These are phyloP conservation scores for Phyllosticta capitalensis DNA, from an alignment of 2,329 filamentous ascomycete species.

Conservation along the genomic window DNA sequence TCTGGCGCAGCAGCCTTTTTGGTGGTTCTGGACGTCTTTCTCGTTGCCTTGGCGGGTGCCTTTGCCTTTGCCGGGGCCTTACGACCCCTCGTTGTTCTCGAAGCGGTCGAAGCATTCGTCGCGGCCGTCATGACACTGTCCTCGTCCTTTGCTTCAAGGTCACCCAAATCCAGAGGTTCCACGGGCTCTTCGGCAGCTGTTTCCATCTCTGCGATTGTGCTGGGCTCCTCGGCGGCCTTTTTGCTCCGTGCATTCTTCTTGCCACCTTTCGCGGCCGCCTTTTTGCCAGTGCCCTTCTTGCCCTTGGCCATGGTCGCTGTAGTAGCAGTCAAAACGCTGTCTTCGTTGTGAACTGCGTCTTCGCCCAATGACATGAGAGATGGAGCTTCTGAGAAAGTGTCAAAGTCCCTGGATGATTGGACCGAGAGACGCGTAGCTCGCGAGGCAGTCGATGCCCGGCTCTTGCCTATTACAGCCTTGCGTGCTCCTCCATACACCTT, in stretches of 20 bases:
- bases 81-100: conserved; percentile 15
- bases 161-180: conserved; percentile 2
- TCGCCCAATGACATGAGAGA: conserved; percentile 31
- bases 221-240: conserved; percentile 22
- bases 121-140: conserved; percentile 43
- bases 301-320: conserved; percentile 23
- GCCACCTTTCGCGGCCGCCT: conserved; percentile 40
- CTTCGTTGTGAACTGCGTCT: conserved; percentile 42
- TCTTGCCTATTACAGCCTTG: conserved; percentile 41
- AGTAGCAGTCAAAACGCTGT: conserved; percentile 44
- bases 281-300: conserved; percentile 29
- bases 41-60: conserved; percentile 20
- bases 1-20: conserved; percentile 23
- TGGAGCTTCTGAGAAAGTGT: conserved; percentile 36
- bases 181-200: neutral
- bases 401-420: conserved; percentile 33
- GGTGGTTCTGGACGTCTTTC: conserved; percentile 25
- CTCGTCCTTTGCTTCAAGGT: conserved; percentile 36
- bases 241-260: conserved; percentile 29
- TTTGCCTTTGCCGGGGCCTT: conserved; percentile 40
- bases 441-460: conserved; percentile 37
- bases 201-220: neutral
- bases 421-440: conserved; percentile 58
- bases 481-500: conserved; percentile 41
- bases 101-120: conserved; percentile 28